Conservation (phyloP, 805 yeast genomes). For the Saturnispora saitoi region DNA sequence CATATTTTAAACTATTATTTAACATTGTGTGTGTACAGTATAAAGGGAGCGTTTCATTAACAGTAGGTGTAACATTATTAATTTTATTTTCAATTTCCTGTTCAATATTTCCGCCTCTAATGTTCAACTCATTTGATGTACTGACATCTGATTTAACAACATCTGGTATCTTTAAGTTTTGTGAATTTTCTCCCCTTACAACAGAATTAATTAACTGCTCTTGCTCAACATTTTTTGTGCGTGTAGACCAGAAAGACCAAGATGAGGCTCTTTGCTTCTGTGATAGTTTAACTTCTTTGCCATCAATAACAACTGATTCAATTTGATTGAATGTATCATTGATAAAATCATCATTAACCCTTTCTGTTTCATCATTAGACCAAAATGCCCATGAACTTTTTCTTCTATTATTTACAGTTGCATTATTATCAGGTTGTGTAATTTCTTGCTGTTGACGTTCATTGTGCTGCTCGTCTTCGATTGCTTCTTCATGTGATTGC, state of each 20-base stretch:
- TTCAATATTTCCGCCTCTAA: not conserved
- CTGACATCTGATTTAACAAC: constrained; percentile 11
- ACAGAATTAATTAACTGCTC: not conserved
- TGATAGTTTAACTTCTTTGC: constrained; percentile 6
- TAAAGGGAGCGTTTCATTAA: constrained; percentile 23
- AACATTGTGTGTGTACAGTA: constrained; percentile 12
- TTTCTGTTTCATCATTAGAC: constrained; percentile 7
- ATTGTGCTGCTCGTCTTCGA: not conserved
- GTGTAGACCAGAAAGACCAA: constrained; percentile 25
- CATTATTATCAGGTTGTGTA: not conserved
- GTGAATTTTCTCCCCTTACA: not conserved
- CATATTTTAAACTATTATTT: constrained; percentile 11
- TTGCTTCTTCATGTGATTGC: not conserved
- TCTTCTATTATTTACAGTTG: constrained; percentile 5
- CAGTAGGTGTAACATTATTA: constrained; percentile 24
- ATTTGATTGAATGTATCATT: not conserved
- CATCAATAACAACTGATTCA: constrained; percentile 5
- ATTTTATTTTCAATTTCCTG: constrained; percentile 6
- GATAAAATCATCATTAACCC: not conserved
- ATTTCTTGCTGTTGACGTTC: not conserved
- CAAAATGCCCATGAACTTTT: constrained; percentile 24
- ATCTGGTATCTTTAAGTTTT: constrained; percentile 3
- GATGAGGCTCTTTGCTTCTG: constrained; percentile 17
- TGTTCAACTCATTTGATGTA: not conserved
- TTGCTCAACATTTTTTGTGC: not conserved